Conservation (phyloP, 495 filamentous ascomycete genomes). For the Cercophora samala region DNA sequence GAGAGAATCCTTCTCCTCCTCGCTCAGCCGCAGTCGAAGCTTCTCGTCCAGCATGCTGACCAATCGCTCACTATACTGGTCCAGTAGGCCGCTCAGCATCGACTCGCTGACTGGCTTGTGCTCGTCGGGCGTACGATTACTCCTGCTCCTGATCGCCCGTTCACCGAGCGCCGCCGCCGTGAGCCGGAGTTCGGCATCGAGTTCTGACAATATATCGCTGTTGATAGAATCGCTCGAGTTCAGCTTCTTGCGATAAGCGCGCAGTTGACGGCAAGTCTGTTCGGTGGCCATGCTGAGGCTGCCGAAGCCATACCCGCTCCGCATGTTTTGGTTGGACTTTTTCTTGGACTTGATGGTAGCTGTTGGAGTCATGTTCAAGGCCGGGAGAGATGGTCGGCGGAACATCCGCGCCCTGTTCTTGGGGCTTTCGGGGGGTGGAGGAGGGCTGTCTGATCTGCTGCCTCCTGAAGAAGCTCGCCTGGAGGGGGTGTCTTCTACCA, state of each 20-base stretch:
- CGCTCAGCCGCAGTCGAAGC: conserved; percentile 43
- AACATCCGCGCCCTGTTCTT: conserved; percentile 39
- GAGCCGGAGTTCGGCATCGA: conserved; percentile 75
- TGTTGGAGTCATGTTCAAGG: conserved; percentile 50
- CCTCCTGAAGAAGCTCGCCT: conserved; percentile 38
- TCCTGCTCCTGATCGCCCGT: conserved; percentile 46
- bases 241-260: conserved; percentile 80
- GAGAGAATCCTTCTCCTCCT: conserved; percentile 28
- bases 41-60: conserved; percentile 70
- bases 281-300: conserved; percentile 72
- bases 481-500: conserved; percentile 40
- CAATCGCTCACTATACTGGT: conserved; percentile 68
- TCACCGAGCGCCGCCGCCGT: conserved; percentile 69
- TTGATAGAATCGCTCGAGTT: conserved; percentile 59
- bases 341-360: conserved; percentile 49
- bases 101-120: conserved; percentile 53
- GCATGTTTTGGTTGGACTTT: conserved; percentile 29
- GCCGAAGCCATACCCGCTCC: conserved; percentile 50
- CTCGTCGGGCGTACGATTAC: conserved; percentile 4
- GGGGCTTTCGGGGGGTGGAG: conserved; percentile 48
- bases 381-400: conserved; percentile 55
- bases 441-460: conserved; percentile 35
- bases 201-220: conserved; percentile 63
- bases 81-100: conserved; percentile 60
- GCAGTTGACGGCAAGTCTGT: conserved; percentile 72